A percentile compares a stretch with the other conserved stretches of the same genome.
phyloP scores from a whole-genome alignment of 148 eudicot species.

The Polygonum aviculare region DNA sequence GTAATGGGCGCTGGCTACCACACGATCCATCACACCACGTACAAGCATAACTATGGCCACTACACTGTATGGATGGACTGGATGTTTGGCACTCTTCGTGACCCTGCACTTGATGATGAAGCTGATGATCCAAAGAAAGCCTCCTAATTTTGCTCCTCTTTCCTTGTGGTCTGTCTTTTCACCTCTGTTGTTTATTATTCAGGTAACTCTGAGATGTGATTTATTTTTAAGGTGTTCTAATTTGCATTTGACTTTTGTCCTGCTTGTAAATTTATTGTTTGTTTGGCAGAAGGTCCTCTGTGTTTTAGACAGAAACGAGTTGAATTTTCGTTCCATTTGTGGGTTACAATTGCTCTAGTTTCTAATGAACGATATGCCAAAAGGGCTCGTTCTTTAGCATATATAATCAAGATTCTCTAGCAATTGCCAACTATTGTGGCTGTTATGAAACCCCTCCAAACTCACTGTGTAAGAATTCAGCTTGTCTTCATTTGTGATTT shows the following conservation, averaged over 20 bases:
- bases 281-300: not conserved
- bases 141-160: constrained; percentile 1
- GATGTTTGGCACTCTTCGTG: constrained; percentile 80
- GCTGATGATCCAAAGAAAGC: constrained; percentile 43
- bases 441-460: not conserved
- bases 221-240: not conserved
- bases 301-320: not conserved
- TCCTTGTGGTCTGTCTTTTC: not conserved
- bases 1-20: constrained; percentile 99
- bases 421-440: not conserved
- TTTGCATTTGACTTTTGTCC: not conserved
- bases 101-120: constrained; percentile 31
- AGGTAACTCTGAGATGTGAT: not conserved
- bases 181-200: not conserved
- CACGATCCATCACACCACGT: constrained; percentile 86
- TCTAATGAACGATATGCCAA: too few species aligned
- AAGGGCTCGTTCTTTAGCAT: too few species aligned
- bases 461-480: too few species aligned
- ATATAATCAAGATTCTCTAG: not conserved
- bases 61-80: constrained; percentile 91
- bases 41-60: constrained; percentile 90
- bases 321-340: not conserved
- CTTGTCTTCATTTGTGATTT: too few species aligned
- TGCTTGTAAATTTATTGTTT: not conserved
- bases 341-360: not conserved